These are phyloP conservation scores for Ustilago sp. DNA, from an alignment of 1,284 basidiomycete genomes.

Conservation along the genomic window DNA sequence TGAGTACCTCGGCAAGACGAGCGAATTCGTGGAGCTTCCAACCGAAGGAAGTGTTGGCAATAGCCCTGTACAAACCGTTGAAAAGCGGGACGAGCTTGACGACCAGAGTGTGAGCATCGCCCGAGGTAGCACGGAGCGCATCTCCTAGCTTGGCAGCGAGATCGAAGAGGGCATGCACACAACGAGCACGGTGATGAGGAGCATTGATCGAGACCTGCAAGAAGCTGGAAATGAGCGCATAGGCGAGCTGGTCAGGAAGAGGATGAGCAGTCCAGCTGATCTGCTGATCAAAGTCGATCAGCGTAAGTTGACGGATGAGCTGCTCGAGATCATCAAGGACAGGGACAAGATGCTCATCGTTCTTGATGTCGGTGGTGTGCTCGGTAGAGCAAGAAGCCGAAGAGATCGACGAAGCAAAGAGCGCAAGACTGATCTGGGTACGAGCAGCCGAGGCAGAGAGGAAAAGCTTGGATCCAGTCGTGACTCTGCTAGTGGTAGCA, in stretches of 20 bases:
- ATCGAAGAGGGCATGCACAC: slow-evolving; percentile 66
- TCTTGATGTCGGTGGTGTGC: slow-evolving; percentile 52
- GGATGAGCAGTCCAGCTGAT: slow-evolving; percentile 58
- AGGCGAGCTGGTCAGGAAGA: slow-evolving; percentile 65
- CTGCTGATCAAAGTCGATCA: slow-evolving; percentile 54
- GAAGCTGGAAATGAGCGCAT: slow-evolving; percentile 71
- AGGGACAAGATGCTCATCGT: slow-evolving; percentile 56
- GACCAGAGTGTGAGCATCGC: slow-evolving; percentile 79
- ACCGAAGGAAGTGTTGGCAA: slow-evolving; percentile 80
- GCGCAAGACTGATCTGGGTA: slow-evolving; percentile 65
- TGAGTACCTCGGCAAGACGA: slow-evolving; percentile 74
- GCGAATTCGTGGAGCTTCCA: slow-evolving; percentile 81
- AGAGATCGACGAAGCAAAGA: slow-evolving; percentile 65
- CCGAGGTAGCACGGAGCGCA: slow-evolving; percentile 31
- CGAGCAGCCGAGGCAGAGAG: slow-evolving; percentile 54
- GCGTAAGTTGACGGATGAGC: slow-evolving; percentile 47
- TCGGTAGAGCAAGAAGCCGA: slow-evolving; percentile 54
- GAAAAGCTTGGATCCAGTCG: slow-evolving; percentile 32
- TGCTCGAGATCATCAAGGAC: slow-evolving; percentile 59
- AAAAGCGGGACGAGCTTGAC: slow-evolving; percentile 80
- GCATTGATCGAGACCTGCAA: slow-evolving; percentile 74
- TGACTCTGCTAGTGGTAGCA: slow-evolving; percentile 50
- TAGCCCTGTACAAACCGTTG: slow-evolving; percentile 86
- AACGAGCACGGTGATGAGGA: slow-evolving; percentile 75
- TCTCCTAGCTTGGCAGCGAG: slow-evolving; percentile 39